Conservation (phyloP, 1,139 yeast genomes). For the Saccharomyces hybrid region DNA sequence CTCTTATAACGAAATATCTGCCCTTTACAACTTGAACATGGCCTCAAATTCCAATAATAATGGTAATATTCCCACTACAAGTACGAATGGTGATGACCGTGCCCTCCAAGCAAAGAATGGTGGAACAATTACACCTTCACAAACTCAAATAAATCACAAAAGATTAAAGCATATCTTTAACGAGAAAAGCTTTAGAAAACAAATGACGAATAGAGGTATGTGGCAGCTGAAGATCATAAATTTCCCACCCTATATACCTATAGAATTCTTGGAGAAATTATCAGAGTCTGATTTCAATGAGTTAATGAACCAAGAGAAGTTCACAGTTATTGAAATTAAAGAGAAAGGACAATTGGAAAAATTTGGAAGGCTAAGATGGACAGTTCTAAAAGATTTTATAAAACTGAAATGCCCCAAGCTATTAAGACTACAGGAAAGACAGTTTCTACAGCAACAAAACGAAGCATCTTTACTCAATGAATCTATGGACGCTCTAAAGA, state of each 20-base stretch:
- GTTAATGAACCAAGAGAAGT: conserved; percentile 7
- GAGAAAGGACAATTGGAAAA: conserved; percentile 20
- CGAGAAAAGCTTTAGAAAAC: conserved; percentile 30
- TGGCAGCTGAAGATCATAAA: conserved; percentile 27
- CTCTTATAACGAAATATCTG: background rate
- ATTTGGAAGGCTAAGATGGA: conserved; percentile 30
- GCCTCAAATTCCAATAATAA: background rate
- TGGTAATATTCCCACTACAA: background rate
- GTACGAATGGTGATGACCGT: background rate
- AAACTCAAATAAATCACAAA: conserved; percentile 10
- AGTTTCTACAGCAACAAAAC: background rate
- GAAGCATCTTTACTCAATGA: conserved; percentile 1
- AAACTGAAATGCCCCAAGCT: conserved; percentile 28
- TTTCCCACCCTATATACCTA: conserved; percentile 30
- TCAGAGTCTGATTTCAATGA: conserved; percentile 1
- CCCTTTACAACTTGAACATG: background rate
- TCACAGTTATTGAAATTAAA: conserved; percentile 5
- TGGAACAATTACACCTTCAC: conserved; percentile 7
- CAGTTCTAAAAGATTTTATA: conserved; percentile 30
- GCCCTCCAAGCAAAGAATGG: background rate
- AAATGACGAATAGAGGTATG: conserved; percentile 33
- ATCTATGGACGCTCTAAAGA: conserved; percentile 3
- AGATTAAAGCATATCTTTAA: conserved; percentile 27
- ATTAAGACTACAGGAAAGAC: conserved; percentile 12
- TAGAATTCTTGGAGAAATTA: conserved; percentile 16